phyloP scores from a whole-genome alignment of 2,329 filamentous ascomycete species.

The Bretziella fagacearum region DNA sequence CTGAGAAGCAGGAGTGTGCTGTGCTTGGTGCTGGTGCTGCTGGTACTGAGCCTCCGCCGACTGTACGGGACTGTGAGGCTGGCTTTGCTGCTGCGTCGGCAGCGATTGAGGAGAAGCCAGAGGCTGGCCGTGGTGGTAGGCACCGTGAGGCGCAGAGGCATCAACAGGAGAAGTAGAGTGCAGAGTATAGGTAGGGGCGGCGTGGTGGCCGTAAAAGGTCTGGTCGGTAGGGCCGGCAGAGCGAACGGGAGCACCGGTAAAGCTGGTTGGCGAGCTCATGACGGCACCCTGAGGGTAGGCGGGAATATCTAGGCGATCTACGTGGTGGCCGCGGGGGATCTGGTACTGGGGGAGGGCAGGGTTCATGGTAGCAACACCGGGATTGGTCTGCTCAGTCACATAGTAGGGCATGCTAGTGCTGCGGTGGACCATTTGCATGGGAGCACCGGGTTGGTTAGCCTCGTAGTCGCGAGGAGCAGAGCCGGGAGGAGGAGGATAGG shows the following conservation, averaged over 20 bases:
- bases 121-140: slow-evolving; percentile 18
- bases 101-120: slow-evolving; percentile 22
- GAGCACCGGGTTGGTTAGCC: slow-evolving; percentile 23
- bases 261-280: slow-evolving; percentile 40
- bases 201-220: slow-evolving; percentile 39
- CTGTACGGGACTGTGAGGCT: slow-evolving; percentile 20
- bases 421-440: slow-evolving; percentile 32
- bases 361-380: slow-evolving; percentile 44
- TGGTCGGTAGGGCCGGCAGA: slow-evolving; percentile 35
- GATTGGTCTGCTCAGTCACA: slow-evolving; percentile 44
- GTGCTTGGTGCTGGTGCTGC: slow-evolving; percentile 19
- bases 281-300: slow-evolving; percentile 27
- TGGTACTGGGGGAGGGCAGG: slow-evolving; percentile 36
- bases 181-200: slow-evolving; percentile 31
- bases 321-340: slow-evolving; percentile 30
- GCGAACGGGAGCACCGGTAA: slow-evolving; percentile 37
- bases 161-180: slow-evolving; percentile 33
- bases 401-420: slow-evolving; percentile 37
- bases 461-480: slow-evolving; percentile 26
- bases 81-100: slow-evolving; percentile 21
- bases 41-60: slow-evolving; percentile 22
- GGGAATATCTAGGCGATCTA: slow-evolving; percentile 33
- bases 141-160: slow-evolving; percentile 18
- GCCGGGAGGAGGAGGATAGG: slow-evolving; percentile 10
- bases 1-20: slow-evolving; percentile 23